Base-by-base conservation (phyloP, 371 early-diverging fungal species). In the Choanephora cucurbitarum region DNA sequence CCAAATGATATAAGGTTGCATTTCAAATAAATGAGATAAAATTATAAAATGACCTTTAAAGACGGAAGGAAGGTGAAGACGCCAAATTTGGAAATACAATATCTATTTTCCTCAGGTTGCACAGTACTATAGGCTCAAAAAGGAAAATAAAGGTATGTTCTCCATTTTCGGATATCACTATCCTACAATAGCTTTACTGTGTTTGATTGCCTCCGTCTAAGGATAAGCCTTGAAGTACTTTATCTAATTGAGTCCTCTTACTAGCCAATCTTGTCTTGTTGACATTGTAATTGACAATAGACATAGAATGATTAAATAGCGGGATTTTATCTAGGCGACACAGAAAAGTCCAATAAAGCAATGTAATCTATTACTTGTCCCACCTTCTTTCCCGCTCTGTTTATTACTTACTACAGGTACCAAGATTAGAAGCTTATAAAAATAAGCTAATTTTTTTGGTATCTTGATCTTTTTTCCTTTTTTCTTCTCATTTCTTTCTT, bases 321-420 rank as follows among this genome's bases (percentile, higher is more conserved):
- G 58, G 61, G 50, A 60, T 14, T 53, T 62, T 22, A 44, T 31
- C 23, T 49, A 11, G 44, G 55, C 49, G 49, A 58, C 64, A 53
- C 44, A 58, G 48, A 34, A 23, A 43, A 18, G 32, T 28, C 21
- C 32, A 53, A 43, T 42, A 56, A 49, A 56, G 49, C 15, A 56
- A 56, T 49, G 57, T 49, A 60, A 54, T 60, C 55, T 49, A 54
- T 60, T 37, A 39, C 52, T 57, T 63, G 63, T 63, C 44, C 47
- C 34, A 63, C 58, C 44, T 54, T 23, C 18, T 23, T 44, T 60
- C 47, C 52, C 47, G 52, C 42, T 46, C 47, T 37, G 15, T 22
- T 23, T 52, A 40, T 50, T 54, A 15, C 41, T 51, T 51, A 42
- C 41, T 51, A 33, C 32, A 41, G 40, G 31, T 52, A 47, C 48